A percentile compares a stretch with the other conserved stretches of the same genome.
Conservation (phyloP, 1,284 basidiomycete species). For the Ustilago cynodontis region DNA sequence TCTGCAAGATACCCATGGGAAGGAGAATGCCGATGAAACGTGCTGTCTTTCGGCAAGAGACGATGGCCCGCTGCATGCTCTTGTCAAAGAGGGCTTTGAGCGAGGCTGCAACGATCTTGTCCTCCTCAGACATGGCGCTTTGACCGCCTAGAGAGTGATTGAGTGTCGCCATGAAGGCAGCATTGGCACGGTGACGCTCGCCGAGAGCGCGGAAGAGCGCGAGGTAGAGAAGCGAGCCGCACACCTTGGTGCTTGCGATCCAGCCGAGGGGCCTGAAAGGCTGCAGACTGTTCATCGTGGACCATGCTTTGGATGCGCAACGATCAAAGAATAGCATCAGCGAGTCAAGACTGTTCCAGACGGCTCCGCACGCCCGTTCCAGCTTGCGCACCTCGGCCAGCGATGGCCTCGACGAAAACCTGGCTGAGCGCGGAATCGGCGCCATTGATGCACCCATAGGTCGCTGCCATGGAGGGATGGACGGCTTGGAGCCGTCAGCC, state of each 20-base stretch:
- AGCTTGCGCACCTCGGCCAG: conserved; percentile 58
- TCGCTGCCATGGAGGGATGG: conserved; percentile 42
- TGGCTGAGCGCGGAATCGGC: conserved; percentile 17
- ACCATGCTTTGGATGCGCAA: conserved; percentile 52
- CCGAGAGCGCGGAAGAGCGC: conserved; percentile 56
- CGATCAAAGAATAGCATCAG: conserved; percentile 64
- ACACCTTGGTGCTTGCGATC: conserved; percentile 59
- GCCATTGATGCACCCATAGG: conserved; percentile 36
- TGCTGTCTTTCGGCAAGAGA: conserved; percentile 53
- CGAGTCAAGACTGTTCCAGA: conserved; percentile 63
- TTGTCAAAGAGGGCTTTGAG: conserved; percentile 56
- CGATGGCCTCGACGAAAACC: conserved; percentile 44
- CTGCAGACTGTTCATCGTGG: conserved; percentile 58
- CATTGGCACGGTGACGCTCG: conserved; percentile 51
- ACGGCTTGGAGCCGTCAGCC: conserved; percentile 33
- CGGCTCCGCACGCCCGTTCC: conserved; percentile 51
- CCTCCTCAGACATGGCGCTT: conserved; percentile 43
- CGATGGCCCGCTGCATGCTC: conserved; percentile 50
- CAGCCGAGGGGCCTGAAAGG: conserved; percentile 59
- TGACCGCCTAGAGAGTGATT: conserved; percentile 33
- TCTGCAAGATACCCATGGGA: conserved; percentile 56
- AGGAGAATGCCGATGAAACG: conserved; percentile 53
- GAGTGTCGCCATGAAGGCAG: conserved; percentile 48
- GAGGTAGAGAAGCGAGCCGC: conserved; percentile 54
- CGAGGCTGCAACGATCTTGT: conserved; percentile 36